These are phyloP conservation scores for Nakazawaea holstii DNA, from an alignment of 805 yeast species.

Conservation along the genomic window DNA sequence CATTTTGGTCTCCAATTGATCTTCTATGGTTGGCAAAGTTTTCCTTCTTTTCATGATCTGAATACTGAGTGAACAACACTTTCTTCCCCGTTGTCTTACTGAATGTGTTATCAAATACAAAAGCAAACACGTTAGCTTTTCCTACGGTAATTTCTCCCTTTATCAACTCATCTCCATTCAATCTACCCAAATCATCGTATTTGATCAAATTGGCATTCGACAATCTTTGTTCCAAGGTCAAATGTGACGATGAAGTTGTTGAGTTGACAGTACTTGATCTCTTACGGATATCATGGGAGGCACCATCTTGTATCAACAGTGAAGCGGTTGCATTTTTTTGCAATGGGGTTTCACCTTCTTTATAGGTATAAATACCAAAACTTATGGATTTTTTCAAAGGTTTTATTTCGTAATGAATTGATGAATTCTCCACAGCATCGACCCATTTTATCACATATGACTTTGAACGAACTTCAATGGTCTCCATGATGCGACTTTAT, in stretches of 20 bases:
- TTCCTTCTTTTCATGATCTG: slow-evolving; percentile 21
- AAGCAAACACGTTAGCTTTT: slow-evolving; percentile 72
- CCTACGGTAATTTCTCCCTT: slow-evolving; percentile 57
- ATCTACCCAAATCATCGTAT: slow-evolving; percentile 49
- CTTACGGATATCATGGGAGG: slow-evolving; percentile 2
- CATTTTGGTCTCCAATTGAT: slow-evolving; percentile 4
- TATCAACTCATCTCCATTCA: slow-evolving; percentile 55
- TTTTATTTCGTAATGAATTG: slow-evolving; percentile 73
- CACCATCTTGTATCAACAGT: slow-evolving; percentile 12
- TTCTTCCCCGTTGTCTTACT: slow-evolving; percentile 82
- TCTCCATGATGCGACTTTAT: slow-evolving; percentile 57
- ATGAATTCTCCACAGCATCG: slow-evolving; percentile 60
- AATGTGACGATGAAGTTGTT: slow-evolving; percentile 1
- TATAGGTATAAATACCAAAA: slow-evolving; percentile 27
- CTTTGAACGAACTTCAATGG: slow-evolving; percentile 84
- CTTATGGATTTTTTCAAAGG: slow-evolving; percentile 65
- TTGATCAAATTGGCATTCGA: slow-evolving; percentile 44
- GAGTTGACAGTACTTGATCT: slow-evolving; percentile 9
- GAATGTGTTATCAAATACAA: slow-evolving; percentile 88
- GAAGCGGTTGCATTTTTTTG: not conserved
- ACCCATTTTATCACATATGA: slow-evolving; percentile 92
- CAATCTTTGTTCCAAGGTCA: slow-evolving; percentile 49
- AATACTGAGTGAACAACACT: slow-evolving; percentile 57
- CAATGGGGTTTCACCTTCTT: slow-evolving; percentile 13
- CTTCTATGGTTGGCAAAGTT: not conserved